Percentiles rank a stretch among this genome's conserved stretches.
These are phyloP conservation scores for Asterophora parasitica DNA, from an alignment of 768 basidiomycete species.

Conservation along the genomic window DNA sequence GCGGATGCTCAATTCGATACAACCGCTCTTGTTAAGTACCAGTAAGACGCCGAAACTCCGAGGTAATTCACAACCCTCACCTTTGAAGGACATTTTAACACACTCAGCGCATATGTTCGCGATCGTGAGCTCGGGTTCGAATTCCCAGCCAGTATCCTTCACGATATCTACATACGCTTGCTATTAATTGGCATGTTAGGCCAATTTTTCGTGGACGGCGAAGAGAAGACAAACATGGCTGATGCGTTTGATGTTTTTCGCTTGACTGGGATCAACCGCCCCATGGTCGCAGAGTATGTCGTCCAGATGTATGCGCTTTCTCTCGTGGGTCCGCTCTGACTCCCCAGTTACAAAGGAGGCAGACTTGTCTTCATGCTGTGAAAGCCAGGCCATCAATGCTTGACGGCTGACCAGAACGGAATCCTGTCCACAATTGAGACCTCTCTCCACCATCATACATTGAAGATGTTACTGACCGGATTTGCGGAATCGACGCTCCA, in stretches of 20 bases:
- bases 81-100: constrained; percentile 51
- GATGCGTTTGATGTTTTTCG: constrained; percentile 64
- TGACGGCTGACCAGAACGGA: constrained; percentile 56
- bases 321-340: constrained; percentile 5
- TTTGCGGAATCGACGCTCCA: constrained; percentile 51
- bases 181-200: constrained; percentile 25
- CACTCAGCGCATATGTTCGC: constrained; percentile 60
- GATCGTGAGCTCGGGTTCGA: constrained; percentile 44
- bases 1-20: constrained; percentile 67
- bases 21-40: constrained; percentile 60
- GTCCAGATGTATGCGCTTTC: constrained; percentile 27
- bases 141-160: constrained; percentile 38
- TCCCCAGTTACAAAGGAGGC: constrained; percentile 3
- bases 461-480: constrained; percentile 35
- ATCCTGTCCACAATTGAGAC: constrained; percentile 28
- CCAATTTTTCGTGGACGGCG: background rate
- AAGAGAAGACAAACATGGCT: constrained; percentile 35
- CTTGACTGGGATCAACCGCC: constrained; percentile 54
- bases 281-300: constrained; percentile 64
- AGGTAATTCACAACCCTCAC: constrained; percentile 29
- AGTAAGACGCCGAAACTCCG: constrained; percentile 1
- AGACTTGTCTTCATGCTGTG: constrained; percentile 32
- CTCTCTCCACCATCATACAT: background rate
- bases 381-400: constrained; percentile 59
- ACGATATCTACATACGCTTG: constrained; percentile 38